These are phyloP conservation scores for Boletus eberwhitei DNA, from an alignment of 768 basidiomycete species.

Conservation along the genomic window DNA sequence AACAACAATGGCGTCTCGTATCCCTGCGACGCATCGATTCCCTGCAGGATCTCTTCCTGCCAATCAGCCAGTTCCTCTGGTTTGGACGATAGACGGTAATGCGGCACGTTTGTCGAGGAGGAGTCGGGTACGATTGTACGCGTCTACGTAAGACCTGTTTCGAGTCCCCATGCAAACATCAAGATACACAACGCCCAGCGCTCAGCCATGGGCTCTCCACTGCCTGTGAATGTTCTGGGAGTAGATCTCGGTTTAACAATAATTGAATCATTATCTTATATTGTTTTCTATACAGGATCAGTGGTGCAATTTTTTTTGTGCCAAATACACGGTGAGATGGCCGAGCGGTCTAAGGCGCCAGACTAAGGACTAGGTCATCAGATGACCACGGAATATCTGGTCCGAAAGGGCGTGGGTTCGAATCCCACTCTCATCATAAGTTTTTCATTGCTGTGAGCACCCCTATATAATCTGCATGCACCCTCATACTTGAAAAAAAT, in stretches of 20 bases:
- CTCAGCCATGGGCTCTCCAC: slow-evolving; percentile 4
- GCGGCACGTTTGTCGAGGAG: slow-evolving; percentile 35
- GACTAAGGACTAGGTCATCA: slow-evolving; percentile 44
- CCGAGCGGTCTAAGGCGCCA: slow-evolving; percentile 63
- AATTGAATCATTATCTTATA: too few relatives aligned
- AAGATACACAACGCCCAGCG: too few relatives aligned
- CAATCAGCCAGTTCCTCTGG: slow-evolving; percentile 41
- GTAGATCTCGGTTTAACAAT: neutral
- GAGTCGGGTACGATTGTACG: slow-evolving; percentile 34
- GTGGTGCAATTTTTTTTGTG: too few relatives aligned
- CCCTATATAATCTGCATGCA: too few relatives aligned
- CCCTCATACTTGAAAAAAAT: too few relatives aligned
- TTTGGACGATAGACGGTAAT: slow-evolving; percentile 41
- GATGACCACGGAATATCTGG: slow-evolving; percentile 32
- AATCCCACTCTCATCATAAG: slow-evolving; percentile 37
- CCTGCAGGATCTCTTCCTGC: slow-evolving; percentile 45
- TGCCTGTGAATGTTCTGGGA: neutral
- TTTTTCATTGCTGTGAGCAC: neutral
- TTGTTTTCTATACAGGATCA: neutral
- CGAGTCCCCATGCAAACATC: slow-evolving; percentile 41
- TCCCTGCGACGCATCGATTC: slow-evolving; percentile 35
- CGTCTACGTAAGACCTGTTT: slow-evolving; percentile 20
- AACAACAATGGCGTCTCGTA: slow-evolving; percentile 31
- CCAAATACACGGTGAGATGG: slow-evolving; percentile 36
- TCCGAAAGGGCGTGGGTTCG: slow-evolving; percentile 42